Evolutionary conservation across 179 eudicot genomes (phyloP), one percentile per base, ranked within the genome.

Genomic region (Silene coronaria): DNA sequence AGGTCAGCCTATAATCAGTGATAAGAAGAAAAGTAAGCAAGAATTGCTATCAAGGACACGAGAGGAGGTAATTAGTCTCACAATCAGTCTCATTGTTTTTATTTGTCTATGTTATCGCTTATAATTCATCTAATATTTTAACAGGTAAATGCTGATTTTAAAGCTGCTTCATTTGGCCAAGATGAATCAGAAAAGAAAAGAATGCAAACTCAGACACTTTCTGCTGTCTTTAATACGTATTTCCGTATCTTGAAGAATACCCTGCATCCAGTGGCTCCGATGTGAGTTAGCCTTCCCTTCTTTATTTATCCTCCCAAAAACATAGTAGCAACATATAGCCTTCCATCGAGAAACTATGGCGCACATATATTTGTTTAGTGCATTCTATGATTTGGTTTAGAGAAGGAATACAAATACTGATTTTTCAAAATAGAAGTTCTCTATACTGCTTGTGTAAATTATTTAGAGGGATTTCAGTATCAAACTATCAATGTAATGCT

Each of bases 61-160:
- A 86, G 90, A 92, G 19, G 99, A 95, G 95, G 99, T 92, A 75
- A 53, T 72, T 34, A 27, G 38, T 36, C 70, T 48, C 30, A 19
- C 34, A 5, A 22, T 59, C 11, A 21, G 67, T 75, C 2, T 13
- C 3, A 22, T 22, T 32, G 2, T 23, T 48, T 8, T 21, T 32
- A 9, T 11, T 45, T 22, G 6, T n/a, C 46, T 23, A 69, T 69
- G 58, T 42, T 22, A 24, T 69, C 46, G 9, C 23, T 9, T 63
- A 30, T 64, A 51, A 68, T 19, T 73, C 60, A 19, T 17, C 26
- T 45, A 48, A 67, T 27, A 67, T 78, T 65, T 76, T 45, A 60
- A 57, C 89, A 94, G 98, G 98, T 94, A 13, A 82, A 81, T 83
- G 95, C 98, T 59, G 98, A 94, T 59, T 90, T 80, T 72, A 94